A percentile compares a stretch with the other conserved stretches of the same genome.
These are phyloP conservation scores for Bipolaris cookei DNA, from an alignment of 2,329 filamentous ascomycete genomes.

Conservation along the genomic window DNA sequence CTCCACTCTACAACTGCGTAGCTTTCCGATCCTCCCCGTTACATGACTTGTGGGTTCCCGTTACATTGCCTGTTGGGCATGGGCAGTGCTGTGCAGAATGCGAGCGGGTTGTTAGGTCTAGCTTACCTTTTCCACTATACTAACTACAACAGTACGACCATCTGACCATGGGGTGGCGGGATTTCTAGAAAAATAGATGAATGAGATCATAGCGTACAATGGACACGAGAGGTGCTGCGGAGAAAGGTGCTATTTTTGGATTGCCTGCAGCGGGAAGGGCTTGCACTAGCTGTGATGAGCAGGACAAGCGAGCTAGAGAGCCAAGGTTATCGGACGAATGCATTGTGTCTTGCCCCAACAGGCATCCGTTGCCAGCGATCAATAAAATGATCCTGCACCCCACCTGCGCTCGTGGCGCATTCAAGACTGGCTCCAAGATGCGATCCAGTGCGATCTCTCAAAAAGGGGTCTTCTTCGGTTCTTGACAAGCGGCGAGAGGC, in stretches of 20 bases:
- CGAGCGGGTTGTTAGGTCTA: conserved; percentile 32
- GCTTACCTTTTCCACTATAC: conserved; percentile 26
- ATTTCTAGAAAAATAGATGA: conserved; percentile 24
- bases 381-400: conserved; percentile 36
- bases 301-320: conserved; percentile 32
- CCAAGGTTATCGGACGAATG: conserved; percentile 40
- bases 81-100: conserved; percentile 28
- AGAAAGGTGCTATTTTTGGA: conserved; percentile 43
- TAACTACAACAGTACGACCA: conserved; percentile 32
- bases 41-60: conserved; percentile 16
- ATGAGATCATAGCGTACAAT: conserved; percentile 42
- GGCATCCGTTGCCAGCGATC: conserved; percentile 35
- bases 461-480: background rate
- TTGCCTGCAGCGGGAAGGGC: conserved; percentile 29
- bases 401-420: conserved; percentile 15
- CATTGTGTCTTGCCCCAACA: conserved; percentile 33
- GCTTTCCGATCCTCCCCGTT: conserved; percentile 16
- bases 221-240: conserved; percentile 38
- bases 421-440: conserved; percentile 11
- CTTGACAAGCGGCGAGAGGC: background rate
- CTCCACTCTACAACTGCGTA: conserved; percentile 20
- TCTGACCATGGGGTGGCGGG: conserved; percentile 35
- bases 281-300: conserved; percentile 20
- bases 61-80: conserved; percentile 25
- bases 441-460: background rate